Conservation (phyloP, 2,329 filamentous ascomycete species). For the Mollisiaceae sp. region DNA sequence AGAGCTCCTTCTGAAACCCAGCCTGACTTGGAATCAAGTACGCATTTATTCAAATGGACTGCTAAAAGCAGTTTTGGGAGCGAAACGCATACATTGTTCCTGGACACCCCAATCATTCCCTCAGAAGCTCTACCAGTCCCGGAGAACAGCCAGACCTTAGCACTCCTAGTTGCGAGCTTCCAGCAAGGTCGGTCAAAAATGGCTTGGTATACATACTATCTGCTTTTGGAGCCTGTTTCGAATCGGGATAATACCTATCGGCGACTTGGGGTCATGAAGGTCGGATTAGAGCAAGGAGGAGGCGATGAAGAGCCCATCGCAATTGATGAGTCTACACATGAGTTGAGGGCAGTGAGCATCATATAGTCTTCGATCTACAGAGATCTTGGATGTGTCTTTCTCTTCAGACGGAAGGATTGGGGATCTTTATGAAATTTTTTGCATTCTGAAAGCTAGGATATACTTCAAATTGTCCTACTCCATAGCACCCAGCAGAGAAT, state of each 20-base stretch:
- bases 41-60: no score
- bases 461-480: no score
- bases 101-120: neutral
- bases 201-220: neutral
- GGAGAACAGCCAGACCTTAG: neutral
- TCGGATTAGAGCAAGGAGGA: neutral
- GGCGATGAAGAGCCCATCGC: neutral
- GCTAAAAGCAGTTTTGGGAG: no score
- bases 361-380: neutral
- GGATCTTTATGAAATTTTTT: no score
- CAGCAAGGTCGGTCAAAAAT: no score
- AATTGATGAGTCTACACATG: neutral
- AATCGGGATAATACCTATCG: neutral
- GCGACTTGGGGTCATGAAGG: neutral
- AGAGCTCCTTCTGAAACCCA: neutral
- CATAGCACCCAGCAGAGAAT: no score
- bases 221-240: neutral
- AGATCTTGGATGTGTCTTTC: neutral
- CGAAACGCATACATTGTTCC: no score
- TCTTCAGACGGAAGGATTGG: neutral
- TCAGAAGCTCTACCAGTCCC: neutral
- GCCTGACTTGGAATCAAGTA: neutral
- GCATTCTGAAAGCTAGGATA: no score
- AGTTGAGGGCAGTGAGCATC: neutral
- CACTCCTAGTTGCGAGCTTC: neutral